Evolutionary conservation across 169 alveolate species (phyloP).

Genomic region (Plasmodium inui): DNA sequence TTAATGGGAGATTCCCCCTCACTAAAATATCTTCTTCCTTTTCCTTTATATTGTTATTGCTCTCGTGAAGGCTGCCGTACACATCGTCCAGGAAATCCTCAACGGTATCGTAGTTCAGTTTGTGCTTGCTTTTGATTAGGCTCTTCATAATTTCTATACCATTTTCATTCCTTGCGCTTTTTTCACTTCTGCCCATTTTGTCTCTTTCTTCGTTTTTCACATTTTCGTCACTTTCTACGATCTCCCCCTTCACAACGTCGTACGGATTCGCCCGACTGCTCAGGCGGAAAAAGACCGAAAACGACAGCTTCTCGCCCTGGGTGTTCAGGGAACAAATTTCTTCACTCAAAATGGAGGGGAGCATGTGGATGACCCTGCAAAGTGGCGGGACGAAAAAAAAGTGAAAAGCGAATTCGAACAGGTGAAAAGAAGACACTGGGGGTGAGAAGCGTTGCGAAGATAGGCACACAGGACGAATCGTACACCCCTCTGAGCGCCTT

Average conservation of each 20-base stretch:
- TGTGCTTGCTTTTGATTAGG: slow-evolving; percentile 14
- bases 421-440: not conserved
- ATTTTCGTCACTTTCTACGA: not conserved
- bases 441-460: not conserved
- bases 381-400: not conserved
- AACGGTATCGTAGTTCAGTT: slow-evolving; percentile 44
- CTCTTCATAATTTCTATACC: slow-evolving; percentile 21
- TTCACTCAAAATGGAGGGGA: slow-evolving; percentile 91
- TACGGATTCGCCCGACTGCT: slow-evolving; percentile 38
- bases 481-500: slow-evolving; percentile 4
- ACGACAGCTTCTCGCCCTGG: slow-evolving; percentile 87
- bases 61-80: not conserved
- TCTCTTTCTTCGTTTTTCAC: not conserved
- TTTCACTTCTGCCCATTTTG: not conserved
- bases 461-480: not conserved
- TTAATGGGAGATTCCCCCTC: slow-evolving; percentile 6
- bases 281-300: slow-evolving; percentile 87
- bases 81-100: slow-evolving; percentile 54
- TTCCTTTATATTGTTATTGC: not conserved
- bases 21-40: slow-evolving; percentile 32
- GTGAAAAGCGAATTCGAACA: not conserved
- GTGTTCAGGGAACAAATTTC: slow-evolving; percentile 90
- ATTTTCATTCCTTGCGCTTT: not conserved
- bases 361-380: slow-evolving; percentile 84
- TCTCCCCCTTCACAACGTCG: not conserved